These are phyloP conservation scores for Anacardium occidentale DNA, from an alignment of 345 rosid genomes.

Conservation along the genomic window DNA sequence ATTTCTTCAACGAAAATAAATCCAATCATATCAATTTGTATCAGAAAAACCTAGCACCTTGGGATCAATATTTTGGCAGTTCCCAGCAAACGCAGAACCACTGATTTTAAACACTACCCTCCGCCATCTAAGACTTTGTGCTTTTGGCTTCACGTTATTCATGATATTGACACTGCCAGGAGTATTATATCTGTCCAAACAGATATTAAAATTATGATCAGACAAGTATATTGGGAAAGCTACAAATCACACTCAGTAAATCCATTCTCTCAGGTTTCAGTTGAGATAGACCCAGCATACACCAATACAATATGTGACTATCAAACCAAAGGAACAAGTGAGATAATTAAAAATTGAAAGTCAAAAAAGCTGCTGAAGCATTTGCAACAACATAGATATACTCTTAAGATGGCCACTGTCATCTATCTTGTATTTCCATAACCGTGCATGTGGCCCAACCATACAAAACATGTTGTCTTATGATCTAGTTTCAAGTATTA, in stretches of 20 bases:
- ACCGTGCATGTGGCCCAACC: not conserved
- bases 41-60: conserved; percentile 28
- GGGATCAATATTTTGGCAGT: conserved; percentile 40
- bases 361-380: not conserved
- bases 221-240: not conserved
- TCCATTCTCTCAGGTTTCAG: too few species aligned
- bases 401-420: not conserved
- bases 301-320: not conserved
- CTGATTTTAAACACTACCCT: conserved; percentile 53
- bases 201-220: not conserved
- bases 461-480: not conserved
- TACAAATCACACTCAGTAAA: not conserved
- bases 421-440: not conserved
- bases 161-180: conserved; percentile 19
- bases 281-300: not conserved
- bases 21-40: not conserved
- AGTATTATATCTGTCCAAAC: conserved; percentile 18
- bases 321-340: not conserved
- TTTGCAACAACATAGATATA: not conserved
- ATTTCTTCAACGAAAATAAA: not conserved
- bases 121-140: conserved; percentile 35
- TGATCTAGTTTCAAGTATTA: not conserved
- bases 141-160: conserved; percentile 31
- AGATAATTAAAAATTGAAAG: not conserved
- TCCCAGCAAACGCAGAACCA: conserved; percentile 44